Evolutionary conservation across 371 early-diverging fungal genomes (phyloP), one percentile per base, ranked within the genome.

Genomic region (Batkoa obscura): DNA sequence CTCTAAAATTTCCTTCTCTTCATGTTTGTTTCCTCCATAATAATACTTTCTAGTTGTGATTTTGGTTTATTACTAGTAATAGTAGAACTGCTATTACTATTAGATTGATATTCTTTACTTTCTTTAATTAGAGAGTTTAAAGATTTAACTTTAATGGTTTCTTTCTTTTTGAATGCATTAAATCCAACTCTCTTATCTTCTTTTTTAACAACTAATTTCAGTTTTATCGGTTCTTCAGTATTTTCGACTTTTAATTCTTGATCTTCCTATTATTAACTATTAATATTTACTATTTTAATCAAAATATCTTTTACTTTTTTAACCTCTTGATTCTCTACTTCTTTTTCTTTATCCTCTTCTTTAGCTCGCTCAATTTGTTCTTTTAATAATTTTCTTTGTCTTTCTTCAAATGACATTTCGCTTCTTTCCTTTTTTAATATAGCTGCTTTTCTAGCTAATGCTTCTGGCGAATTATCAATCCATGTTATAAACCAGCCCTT

Each of bases 401-500:
- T 71, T 62, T 93, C 86, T 51, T 92, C 93, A 39, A 88, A 92
- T 53, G 81, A 81, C 65, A 79, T 74, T 43, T 80, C 82, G 58
- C 71, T 65, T 37, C 88, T 71, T 38, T 87, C 89, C 70, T 88
- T 87, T 59, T 83, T 86, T 62, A 70, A 69, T 43, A 88, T 80
- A 5, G 91, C 88, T 51, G 85, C 87, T 73, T 86, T 63, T 17
- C 79, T 69, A 0, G 84, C 85, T 46, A 89, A 58, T 1, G 90
- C 79, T 62, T 87, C 86, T 10, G 92, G 90, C 30, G 84, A 80
- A 55, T 81, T 83, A 58, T 96, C 97, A 30, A 96, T 79, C 92
- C 91, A 94, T 49, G 76, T 68, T 33, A 94, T 79, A 63, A 82
- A 82, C 77, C 86, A 88, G 0, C 95, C 95, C 62, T 86, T 80